phyloP scores from a whole-genome alignment of 768 basidiomycete genomes.

The Boletus tomentosulus region DNA sequence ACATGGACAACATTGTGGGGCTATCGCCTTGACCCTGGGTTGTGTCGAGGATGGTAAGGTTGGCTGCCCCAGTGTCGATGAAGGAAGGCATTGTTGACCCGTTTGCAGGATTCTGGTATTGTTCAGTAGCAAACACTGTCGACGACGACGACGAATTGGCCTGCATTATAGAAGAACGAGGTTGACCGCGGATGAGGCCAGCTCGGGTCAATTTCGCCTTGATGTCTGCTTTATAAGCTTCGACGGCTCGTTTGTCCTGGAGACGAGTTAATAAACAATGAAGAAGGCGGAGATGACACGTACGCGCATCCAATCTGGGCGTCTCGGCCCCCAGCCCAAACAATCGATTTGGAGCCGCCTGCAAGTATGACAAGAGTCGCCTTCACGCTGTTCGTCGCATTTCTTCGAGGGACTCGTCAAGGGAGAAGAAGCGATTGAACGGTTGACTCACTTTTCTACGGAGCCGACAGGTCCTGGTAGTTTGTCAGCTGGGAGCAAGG shows the following conservation, averaged over 20 bases:
- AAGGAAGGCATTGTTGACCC: constrained; percentile 20
- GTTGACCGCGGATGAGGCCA: constrained; percentile 80
- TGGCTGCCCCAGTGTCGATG: constrained; percentile 18
- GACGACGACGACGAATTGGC: constrained; percentile 29
- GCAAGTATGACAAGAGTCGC: constrained; percentile 78
- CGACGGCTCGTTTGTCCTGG: constrained; percentile 80
- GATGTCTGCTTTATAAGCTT: constrained; percentile 79
- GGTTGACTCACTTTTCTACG: constrained; percentile 63
- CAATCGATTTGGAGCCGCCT: constrained; percentile 76
- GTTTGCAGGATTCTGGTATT: constrained; percentile 22
- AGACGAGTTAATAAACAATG: constrained; percentile 15
- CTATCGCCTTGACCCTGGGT: constrained; percentile 19
- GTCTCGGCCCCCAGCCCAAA: constrained; percentile 78
- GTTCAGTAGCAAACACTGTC: constrained; percentile 33
- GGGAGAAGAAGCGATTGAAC: neutral
- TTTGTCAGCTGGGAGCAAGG: constrained; percentile 6
- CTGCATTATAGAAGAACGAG: constrained; percentile 53
- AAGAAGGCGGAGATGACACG: constrained; percentile 22
- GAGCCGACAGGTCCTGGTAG: constrained; percentile 72
- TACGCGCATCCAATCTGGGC: constrained; percentile 90
- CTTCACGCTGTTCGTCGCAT: constrained; percentile 84
- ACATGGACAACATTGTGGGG: constrained; percentile 26
- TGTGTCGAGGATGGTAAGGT: constrained; percentile 21
- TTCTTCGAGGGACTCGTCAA: constrained; percentile 45
- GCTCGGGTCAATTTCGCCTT: constrained; percentile 74